Percentiles rank a stretch among this genome's conserved stretches.
Conservation (phyloP, 169 alveolate species). For the Plasmodium vinckei region DNA sequence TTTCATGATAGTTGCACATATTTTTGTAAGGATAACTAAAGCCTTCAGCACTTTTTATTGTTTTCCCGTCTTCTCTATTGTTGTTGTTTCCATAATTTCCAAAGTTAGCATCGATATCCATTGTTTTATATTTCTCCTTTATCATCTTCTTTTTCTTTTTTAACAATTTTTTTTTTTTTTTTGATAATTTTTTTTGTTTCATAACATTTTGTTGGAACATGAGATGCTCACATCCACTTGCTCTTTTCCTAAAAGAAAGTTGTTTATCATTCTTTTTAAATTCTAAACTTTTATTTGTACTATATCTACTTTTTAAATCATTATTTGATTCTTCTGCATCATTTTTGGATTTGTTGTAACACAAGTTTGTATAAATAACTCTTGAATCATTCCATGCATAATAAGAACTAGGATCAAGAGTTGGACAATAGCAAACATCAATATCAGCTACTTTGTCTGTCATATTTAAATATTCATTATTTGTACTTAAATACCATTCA, state of each 20-base stretch:
- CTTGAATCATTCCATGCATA: constrained; percentile 85
- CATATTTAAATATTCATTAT: constrained; percentile 78
- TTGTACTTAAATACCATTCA: constrained; percentile 80
- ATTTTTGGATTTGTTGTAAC: constrained; percentile 63
- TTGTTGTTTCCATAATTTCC: neutral
- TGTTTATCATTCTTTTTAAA: constrained; percentile 51
- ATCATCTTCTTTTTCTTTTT: constrained; percentile 49
- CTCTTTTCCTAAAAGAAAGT: constrained; percentile 64
- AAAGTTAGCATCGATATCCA: neutral
- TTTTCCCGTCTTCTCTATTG: neutral
- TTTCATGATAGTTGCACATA: neutral
- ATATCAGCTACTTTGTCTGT: constrained; percentile 78
- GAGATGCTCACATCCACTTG: constrained; percentile 77
- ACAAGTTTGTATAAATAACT: constrained; percentile 74
- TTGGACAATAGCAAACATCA: constrained; percentile 81
- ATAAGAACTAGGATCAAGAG: constrained; percentile 77
- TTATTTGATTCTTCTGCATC: constrained; percentile 24
- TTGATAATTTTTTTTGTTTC: constrained; percentile 52
- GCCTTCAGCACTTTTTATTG: neutral
- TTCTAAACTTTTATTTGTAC: constrained; percentile 13
- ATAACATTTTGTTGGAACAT: constrained; percentile 72
- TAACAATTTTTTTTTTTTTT: constrained; percentile 39
- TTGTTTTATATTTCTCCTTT: constrained; percentile 8
- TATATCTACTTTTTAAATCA: constrained; percentile 8
- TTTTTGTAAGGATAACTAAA: constrained; percentile 5